Evolutionary conservation across 805 yeast genomes (phyloP).

Genomic region (Wickerhamomyces ciferrii): DNA sequence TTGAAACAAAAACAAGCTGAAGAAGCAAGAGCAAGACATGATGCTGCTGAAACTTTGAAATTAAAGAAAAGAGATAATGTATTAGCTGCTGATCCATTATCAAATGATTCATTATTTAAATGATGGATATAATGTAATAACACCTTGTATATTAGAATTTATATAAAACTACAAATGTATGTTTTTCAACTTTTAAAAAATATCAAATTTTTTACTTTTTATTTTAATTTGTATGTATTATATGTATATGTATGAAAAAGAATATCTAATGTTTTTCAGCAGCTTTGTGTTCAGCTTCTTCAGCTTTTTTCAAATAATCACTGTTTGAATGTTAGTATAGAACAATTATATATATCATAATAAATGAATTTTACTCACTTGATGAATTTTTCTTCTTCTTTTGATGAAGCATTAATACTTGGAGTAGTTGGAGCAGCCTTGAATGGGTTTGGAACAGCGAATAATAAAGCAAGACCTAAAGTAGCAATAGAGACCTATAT

Average conservation of each 20-base stretch:
- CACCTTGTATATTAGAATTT: neutral
- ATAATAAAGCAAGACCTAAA: slow-evolving; percentile 58
- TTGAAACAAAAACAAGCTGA: slow-evolving; percentile 72
- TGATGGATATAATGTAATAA: slow-evolving; percentile 1
- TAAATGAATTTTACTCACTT: slow-evolving; percentile 3
- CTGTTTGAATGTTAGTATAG: slow-evolving; percentile 19
- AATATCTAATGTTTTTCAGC: slow-evolving; percentile 21
- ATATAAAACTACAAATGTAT: slow-evolving; percentile 1
- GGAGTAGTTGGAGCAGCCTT: slow-evolving; percentile 37
- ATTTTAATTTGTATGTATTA: neutral
- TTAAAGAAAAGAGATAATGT: slow-evolving; percentile 70
- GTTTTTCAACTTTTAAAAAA: neutral
- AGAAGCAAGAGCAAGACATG: slow-evolving; percentile 72
- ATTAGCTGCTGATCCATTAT: slow-evolving; percentile 74
- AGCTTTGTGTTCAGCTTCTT: slow-evolving; percentile 21
- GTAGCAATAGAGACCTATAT: slow-evolving; percentile 72
- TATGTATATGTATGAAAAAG: neutral
- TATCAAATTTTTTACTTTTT: neutral
- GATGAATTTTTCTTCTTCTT: slow-evolving; percentile 89
- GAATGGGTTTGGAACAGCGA: slow-evolving; percentile 68
- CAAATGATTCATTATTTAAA: slow-evolving; percentile 73
- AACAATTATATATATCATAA: no score
- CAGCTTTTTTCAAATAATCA: slow-evolving; percentile 56
- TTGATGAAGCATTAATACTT: slow-evolving; percentile 66
- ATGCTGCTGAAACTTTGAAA: slow-evolving; percentile 73